Conservation (phyloP, 73 alveolate species). For the Durusdinium trenchii region DNA sequence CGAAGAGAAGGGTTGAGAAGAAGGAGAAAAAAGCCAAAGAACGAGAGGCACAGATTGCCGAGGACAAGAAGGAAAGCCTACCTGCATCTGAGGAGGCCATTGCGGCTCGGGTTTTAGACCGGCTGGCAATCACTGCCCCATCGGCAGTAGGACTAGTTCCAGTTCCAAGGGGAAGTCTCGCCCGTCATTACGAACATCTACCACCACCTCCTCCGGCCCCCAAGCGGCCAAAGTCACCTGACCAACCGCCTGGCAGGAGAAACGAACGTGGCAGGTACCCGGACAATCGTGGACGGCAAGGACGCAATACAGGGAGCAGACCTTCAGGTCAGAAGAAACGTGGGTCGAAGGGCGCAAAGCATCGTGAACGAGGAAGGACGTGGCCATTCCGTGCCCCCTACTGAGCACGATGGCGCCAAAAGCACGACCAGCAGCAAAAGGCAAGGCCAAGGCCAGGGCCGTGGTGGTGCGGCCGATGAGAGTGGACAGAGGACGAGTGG, state of each 20-base stretch:
- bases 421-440: neutral
- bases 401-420: neutral
- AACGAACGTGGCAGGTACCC: neutral
- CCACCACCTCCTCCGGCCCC: neutral
- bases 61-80: too few relatives aligned
- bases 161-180: neutral
- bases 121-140: neutral
- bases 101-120: neutral
- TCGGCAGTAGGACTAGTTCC: too few relatives aligned
- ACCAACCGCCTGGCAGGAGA: neutral
- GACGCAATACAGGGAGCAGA: neutral
- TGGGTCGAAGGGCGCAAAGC: neutral
- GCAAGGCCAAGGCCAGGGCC: neutral
- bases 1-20: neutral
- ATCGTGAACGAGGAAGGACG: neutral
- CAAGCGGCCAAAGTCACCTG: neutral
- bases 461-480: neutral
- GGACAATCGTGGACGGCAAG: neutral
- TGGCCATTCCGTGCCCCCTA: neutral
- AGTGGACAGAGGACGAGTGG: neutral
- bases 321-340: neutral
- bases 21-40: neutral
- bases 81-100: too few relatives aligned
- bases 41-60: too few relatives aligned
- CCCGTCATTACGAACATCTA: neutral